phyloP scores from a whole-genome alignment of 257 asterid species.

The Nicotiana attenuata region DNA sequence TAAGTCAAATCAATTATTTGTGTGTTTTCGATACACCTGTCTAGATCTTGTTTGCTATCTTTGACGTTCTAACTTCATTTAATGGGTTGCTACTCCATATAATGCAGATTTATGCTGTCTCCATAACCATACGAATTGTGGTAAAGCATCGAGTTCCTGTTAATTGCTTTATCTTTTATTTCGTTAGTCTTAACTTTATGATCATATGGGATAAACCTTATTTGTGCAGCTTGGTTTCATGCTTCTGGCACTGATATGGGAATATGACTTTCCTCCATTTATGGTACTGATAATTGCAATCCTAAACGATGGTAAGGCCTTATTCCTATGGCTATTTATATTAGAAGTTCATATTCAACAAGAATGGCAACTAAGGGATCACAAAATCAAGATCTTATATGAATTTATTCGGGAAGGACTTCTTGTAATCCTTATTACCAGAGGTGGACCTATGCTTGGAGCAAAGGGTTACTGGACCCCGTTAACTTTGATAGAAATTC shows the following conservation, averaged over 20 bases:
- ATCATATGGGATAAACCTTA: background rate
- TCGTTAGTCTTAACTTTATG: background rate
- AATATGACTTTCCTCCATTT: slow-evolving; percentile 28
- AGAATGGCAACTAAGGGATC: no score
- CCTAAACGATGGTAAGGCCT: slow-evolving; percentile 24
- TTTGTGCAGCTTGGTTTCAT: slow-evolving; percentile 22
- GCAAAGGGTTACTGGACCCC: no score
- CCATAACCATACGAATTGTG: slow-evolving; percentile 30
- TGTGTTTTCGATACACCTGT: background rate
- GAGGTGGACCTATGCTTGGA: no score
- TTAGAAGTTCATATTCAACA: background rate
- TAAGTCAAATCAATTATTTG: background rate
- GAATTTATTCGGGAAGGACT: no score
- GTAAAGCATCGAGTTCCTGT: slow-evolving; percentile 10
- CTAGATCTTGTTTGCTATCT: background rate
- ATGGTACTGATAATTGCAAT: slow-evolving; percentile 32
- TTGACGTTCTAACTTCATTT: background rate
- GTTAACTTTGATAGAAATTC: no score
- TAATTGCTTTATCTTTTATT: no score
- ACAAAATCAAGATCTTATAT: no score
- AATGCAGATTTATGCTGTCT: slow-evolving; percentile 27
- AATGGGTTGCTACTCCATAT: background rate
- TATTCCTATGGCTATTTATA: background rate
- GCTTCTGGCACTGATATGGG: slow-evolving; percentile 30
- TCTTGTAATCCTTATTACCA: no score